These are phyloP conservation scores for Clarireedia monteithiana DNA, from an alignment of 2,329 filamentous ascomycete species.

Conservation along the genomic window DNA sequence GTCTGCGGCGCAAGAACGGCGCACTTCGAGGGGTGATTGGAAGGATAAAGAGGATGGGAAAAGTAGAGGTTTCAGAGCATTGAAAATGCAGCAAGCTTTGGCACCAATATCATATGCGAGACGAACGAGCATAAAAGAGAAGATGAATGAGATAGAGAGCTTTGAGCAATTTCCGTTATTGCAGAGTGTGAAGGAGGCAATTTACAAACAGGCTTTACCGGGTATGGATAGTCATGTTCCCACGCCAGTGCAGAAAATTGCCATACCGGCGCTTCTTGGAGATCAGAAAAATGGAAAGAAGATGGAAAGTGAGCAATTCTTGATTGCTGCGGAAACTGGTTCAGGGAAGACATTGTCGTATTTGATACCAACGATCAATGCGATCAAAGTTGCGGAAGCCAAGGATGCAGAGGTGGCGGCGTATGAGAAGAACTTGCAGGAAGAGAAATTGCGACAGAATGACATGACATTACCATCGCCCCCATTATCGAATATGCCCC, in stretches of 20 bases:
- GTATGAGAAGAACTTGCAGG: conserved; percentile 50
- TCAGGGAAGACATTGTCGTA: conserved; percentile 97
- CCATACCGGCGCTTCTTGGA: conserved; percentile 73
- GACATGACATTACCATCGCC: conserved; percentile 54
- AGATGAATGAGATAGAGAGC: conserved; percentile 59
- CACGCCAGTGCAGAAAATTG: conserved; percentile 82
- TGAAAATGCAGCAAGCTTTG: conserved; percentile 88
- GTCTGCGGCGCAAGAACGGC: conserved; percentile 18
- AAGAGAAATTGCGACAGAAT: conserved; percentile 47
- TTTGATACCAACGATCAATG: conserved; percentile 74
- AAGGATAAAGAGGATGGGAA: conserved; percentile 25
- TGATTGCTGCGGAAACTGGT: conserved; percentile 91
- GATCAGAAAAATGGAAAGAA: conserved; percentile 30
- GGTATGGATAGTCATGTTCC: conserved; percentile 69
- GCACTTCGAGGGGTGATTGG: conserved; percentile 9
- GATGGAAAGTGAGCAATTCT: conserved; percentile 46
- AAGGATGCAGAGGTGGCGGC: conserved; percentile 50
- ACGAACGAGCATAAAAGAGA: conserved; percentile 42
- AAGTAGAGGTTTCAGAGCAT: conserved; percentile 53
- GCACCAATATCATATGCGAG: conserved; percentile 69
- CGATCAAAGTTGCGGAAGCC: conserved; percentile 69
- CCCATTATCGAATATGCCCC: conserved; percentile 53
- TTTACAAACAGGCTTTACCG: conserved; percentile 65
- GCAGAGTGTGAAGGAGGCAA: conserved; percentile 60
- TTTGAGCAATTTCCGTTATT: conserved; percentile 79